phyloP scores from a whole-genome alignment of 1,284 basidiomycete genomes.

The Sphagnurus paluster region DNA sequence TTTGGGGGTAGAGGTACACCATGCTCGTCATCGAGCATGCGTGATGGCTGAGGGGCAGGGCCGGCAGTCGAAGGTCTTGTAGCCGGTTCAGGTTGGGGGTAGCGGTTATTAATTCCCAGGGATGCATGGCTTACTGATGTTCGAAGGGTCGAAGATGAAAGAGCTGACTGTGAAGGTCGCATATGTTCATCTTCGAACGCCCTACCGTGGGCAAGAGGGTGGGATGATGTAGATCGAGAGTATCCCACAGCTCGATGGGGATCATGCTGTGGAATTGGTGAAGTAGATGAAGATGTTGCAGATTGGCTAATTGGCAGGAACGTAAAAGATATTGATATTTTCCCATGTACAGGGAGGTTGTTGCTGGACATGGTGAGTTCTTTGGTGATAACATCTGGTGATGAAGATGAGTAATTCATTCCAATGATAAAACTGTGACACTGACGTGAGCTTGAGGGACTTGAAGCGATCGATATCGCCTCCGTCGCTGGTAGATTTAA shows the following conservation, averaged over 20 bases:
- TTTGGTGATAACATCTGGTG: slow-evolving; percentile 72
- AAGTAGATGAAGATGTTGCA: slow-evolving; percentile 25
- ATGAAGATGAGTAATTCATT: slow-evolving; percentile 11
- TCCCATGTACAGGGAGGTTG: slow-evolving; percentile 84
- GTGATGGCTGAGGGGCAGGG: slow-evolving; percentile 27
- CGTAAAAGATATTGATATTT: slow-evolving; percentile 80
- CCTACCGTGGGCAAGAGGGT: slow-evolving; percentile 15
- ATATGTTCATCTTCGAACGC: slow-evolving; percentile 25
- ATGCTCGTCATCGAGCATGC: slow-evolving; percentile 55
- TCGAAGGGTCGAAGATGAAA: slow-evolving; percentile 30
- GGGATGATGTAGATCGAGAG: slow-evolving; percentile 8
- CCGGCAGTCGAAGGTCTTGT: slow-evolving; percentile 30
- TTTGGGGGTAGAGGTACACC: slow-evolving; percentile 81
- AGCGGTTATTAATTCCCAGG: slow-evolving; percentile 33
- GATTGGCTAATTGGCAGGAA: slow-evolving; percentile 51
- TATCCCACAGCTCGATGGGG: slow-evolving; percentile 8
- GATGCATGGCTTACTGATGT: slow-evolving; percentile 30
- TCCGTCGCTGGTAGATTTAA: slow-evolving; percentile 86
- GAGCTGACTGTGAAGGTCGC: slow-evolving; percentile 22
- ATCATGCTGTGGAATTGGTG: slow-evolving; percentile 11
- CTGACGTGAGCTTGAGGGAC: slow-evolving; percentile 65
- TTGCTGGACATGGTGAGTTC: slow-evolving; percentile 88
- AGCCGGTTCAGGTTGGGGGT: slow-evolving; percentile 34
- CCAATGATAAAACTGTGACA: slow-evolving; percentile 1
- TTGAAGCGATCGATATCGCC: slow-evolving; percentile 79